Evolutionary conservation across 805 yeast genomes (phyloP), one percentile per base, ranked within the genome.

Genomic region (Starmerella sp.): DNA sequence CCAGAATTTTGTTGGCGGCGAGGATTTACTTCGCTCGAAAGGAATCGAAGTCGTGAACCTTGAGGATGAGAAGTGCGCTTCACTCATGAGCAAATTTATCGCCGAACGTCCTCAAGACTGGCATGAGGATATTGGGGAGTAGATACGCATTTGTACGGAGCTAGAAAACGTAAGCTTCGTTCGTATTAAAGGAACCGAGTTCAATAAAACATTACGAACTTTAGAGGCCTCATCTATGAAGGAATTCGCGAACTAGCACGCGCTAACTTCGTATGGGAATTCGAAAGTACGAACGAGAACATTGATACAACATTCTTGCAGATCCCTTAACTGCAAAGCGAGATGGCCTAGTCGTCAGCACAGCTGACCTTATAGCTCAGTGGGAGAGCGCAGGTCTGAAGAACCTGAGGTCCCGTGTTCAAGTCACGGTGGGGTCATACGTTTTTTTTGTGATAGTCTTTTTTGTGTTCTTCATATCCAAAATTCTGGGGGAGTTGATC

Each of bases 371-470:
- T 69, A 69, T 71, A 72, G 75, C 75, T 72, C 74, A 71, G 73
- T 68, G 75, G 75, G 75, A 71, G 75, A 72, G 82, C 75, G 66
- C 71, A 74, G 55, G 78, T 73, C 66, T 78, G 72, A 69, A 73
- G 75, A 81, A 81, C 86, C 82, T 86, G 78, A 83, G 87, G 88
- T 82, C 86, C 83, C 80, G 86, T 80, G 86, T 83, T 83, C 87
- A 83, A 82, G 80, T 86, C 87, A 80, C 86, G 81, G 71, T 69
- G 69, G 61, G 67, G 72, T 73, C 74, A 71, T 60, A 58, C 42
- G 39, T 8, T 35, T 63, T 62, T 48, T 48, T 52, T n/a, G 17
- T 30, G 8, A 4, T 14, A 11, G n/a, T 29, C 15, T 9, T 41
- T 32, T n/a, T 9, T 17, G 28, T 13, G 14, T 8, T 9, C 38